Conservation (phyloP, 495 filamentous ascomycete genomes). For the Mycothermus thermophilus region DNA sequence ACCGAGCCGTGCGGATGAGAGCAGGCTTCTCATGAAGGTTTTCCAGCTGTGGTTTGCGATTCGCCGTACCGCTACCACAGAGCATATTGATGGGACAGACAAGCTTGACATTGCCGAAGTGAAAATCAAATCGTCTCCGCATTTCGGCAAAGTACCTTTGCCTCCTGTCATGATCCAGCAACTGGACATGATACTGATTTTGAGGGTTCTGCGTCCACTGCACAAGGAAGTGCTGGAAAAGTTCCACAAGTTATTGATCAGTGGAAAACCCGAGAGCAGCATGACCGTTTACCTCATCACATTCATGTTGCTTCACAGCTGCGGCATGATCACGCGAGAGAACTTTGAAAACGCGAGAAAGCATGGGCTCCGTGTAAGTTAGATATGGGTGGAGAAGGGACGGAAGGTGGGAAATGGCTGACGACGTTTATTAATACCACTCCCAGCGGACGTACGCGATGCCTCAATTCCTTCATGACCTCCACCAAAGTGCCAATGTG, state of each 20-base stretch:
- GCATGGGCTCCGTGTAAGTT: slow-evolving; percentile 6
- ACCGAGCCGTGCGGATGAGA: no score
- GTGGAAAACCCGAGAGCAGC: slow-evolving; percentile 21
- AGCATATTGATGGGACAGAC: slow-evolving; percentile 23
- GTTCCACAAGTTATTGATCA: slow-evolving; percentile 22
- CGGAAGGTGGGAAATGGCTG: no score
- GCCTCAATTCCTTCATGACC: slow-evolving; percentile 11
- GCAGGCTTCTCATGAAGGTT: slow-evolving; percentile 17
- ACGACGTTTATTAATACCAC: no score
- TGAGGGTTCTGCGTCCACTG: slow-evolving; percentile 20
- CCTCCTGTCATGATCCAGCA: slow-evolving; percentile 31
- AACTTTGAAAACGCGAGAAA: slow-evolving; percentile 23
- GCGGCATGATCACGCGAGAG: slow-evolving; percentile 21
- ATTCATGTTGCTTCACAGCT: slow-evolving; percentile 28
- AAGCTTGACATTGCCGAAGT: slow-evolving; percentile 21
- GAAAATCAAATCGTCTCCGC: slow-evolving; percentile 19
- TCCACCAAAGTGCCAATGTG: slow-evolving; percentile 23
- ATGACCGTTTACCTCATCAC: slow-evolving; percentile 26
- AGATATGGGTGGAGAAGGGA: no score
- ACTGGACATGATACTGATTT: slow-evolving; percentile 24
- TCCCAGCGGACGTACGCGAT: slow-evolving; percentile 7
- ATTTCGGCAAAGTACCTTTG: slow-evolving; percentile 23
- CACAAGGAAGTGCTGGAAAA: slow-evolving; percentile 24
- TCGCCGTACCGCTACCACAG: slow-evolving; percentile 24
- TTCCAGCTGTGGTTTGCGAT: slow-evolving; percentile 25